Evolutionary conservation across 768 basidiomycete species (phyloP).

Genomic region (Paxillus ammoniavirescens): DNA sequence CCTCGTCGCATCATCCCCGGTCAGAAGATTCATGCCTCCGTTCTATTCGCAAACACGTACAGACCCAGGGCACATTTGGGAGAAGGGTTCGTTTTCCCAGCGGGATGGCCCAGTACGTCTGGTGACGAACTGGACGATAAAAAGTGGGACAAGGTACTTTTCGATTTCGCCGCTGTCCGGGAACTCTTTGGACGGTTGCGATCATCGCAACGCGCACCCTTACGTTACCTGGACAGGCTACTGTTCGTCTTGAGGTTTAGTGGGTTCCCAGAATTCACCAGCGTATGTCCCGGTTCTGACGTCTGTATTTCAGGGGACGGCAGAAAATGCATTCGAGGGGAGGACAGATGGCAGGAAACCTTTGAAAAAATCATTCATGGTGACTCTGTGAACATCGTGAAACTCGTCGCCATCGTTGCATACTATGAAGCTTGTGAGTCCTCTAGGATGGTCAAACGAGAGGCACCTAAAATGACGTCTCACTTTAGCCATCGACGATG

Average conservation of each 20-base stretch:
- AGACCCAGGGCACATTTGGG: constrained; percentile 16
- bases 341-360: not conserved
- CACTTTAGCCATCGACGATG: not conserved
- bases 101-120: constrained; percentile 3
- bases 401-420: constrained; percentile 13
- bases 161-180: constrained; percentile 8
- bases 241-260: constrained; percentile 19
- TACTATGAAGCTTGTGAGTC: constrained; percentile 15
- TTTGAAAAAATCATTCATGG: constrained; percentile 1
- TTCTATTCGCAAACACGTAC: constrained; percentile 18
- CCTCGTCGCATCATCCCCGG: constrained; percentile 19
- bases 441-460: not conserved
- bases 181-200: constrained; percentile 11
- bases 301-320: constrained; percentile 7
- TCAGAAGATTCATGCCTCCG: constrained; percentile 20
- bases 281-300: not conserved
- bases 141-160: constrained; percentile 15
- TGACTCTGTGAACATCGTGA: constrained; percentile 4
- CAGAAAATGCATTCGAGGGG: not conserved
- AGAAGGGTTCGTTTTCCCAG: constrained; percentile 12
- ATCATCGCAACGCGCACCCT: constrained; percentile 6
- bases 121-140: constrained; percentile 2
- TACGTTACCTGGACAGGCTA: constrained; percentile 14
- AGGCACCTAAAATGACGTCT: not conserved
- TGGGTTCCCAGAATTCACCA: not conserved